Evolutionary conservation across 2,329 filamentous ascomycete genomes (phyloP), one percentile per base, ranked within the genome.

Genomic region (Harringtonia lauricola): DNA sequence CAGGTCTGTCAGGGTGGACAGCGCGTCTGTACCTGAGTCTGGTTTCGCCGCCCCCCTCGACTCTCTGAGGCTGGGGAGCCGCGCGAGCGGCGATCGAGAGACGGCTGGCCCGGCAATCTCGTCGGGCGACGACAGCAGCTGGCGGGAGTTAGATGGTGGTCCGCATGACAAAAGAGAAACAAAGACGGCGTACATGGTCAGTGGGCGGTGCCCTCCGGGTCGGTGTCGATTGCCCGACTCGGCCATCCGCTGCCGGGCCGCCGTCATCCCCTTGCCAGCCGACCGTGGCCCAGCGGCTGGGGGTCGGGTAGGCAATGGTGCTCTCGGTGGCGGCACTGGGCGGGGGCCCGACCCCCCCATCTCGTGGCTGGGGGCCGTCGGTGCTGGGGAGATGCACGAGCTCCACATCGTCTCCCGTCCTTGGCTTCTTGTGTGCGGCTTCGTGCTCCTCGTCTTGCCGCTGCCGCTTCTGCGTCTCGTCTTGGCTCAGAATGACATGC

Each of bases 341-440:
- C 33, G 49, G 54, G 31, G 53, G 49, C 17, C 17, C 13, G 15
- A 38, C 2, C 5, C 12, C 7, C n/a, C n/a, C 15, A 14, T 7
- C 7, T 15, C 4, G 28, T 19, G 15, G 31, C 9, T n/a, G n/a
- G 9, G 13, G 21, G 13, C 21, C 31, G 22, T 43, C 29, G 36
- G 8, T 22, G 24, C 15, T 36, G 65, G 53, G 43, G 55, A 47
- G 50, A 59, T 62, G 44, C 67, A 63, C 37, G 62, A 61, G 3
- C 60, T 54, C 2, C 62, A 63, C 36, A 66, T 48, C 2, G 54
- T 45, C 1, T n/a, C n/a, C n/a, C n/a, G n/a, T n/a, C n/a, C n/a
- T n/a, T n/a, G n/a, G 24, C 24, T 10, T 26, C 24, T 26, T 26
- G 24, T 6, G 7, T 10, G 24, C 24, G 7, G 24, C 7, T 26